Conservation (phyloP, 2,329 filamentous ascomycete genomes). For the Colletotrichum eremochloae region DNA sequence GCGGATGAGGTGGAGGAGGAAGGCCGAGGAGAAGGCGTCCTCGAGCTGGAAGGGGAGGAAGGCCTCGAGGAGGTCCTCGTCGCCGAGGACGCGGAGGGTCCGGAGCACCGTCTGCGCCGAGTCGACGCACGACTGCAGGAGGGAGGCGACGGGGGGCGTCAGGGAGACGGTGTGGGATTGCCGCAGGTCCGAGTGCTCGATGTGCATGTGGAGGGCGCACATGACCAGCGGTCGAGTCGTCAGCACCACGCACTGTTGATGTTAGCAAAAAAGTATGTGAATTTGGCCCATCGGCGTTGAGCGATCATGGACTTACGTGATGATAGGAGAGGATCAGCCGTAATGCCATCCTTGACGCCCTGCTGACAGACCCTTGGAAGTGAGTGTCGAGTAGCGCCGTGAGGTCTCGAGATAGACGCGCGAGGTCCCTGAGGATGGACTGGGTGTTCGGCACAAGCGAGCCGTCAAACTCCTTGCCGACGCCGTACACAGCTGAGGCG, state of each 20-base stretch:
- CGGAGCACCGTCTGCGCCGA: conserved; percentile 41
- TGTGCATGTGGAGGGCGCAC: conserved; percentile 48
- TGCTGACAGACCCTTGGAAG: conserved; percentile 41
- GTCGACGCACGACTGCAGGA: conserved; percentile 42
- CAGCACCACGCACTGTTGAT: conserved; percentile 35
- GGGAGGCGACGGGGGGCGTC: conserved; percentile 35
- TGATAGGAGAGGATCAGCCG: conserved; percentile 45
- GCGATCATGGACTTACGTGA: conserved; percentile 29
- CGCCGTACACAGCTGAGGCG: conserved; percentile 36
- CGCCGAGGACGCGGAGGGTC: conserved; percentile 39
- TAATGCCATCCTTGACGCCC: conserved; percentile 41
- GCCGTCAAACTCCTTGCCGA: conserved; percentile 41
- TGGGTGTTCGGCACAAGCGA: conserved; percentile 40
- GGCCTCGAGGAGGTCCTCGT: conserved; percentile 51
- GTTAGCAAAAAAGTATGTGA: neutral
- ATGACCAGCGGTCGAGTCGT: conserved; percentile 40
- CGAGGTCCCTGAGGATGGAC: conserved; percentile 39
- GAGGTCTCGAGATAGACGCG: conserved; percentile 37
- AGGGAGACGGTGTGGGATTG: conserved; percentile 30
- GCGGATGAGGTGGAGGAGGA: conserved; percentile 54
- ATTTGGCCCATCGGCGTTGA: too few relatives aligned
- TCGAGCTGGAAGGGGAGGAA: conserved; percentile 58
- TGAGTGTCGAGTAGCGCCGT: conserved; percentile 38
- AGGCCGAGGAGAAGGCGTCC: conserved; percentile 57
- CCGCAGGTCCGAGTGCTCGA: conserved; percentile 38